These are phyloP conservation scores for Diaporthe sp. DNA, from an alignment of 2,329 filamentous ascomycete genomes.

Conservation along the genomic window DNA sequence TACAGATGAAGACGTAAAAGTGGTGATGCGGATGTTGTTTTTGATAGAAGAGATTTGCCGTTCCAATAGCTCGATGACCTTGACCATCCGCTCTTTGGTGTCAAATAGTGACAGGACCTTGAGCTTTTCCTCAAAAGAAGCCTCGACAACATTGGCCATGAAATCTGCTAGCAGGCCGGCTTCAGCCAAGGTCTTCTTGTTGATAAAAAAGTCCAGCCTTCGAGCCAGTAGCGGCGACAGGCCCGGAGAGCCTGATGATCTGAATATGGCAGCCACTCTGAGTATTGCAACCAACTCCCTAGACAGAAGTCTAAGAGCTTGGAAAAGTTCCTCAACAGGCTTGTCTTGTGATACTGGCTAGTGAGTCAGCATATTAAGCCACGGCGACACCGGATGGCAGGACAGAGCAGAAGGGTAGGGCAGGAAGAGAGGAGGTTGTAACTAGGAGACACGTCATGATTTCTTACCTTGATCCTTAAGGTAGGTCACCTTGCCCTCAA, in stretches of 20 bases:
- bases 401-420: slow-evolving; percentile 16
- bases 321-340: slow-evolving; percentile 78
- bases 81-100: slow-evolving; percentile 81
- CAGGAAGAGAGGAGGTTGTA: not conserved
- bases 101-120: slow-evolving; percentile 85
- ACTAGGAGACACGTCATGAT: not conserved
- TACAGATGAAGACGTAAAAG: slow-evolving; percentile 76
- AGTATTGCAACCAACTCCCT: slow-evolving; percentile 88
- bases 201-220: slow-evolving; percentile 88
- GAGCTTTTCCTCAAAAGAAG: slow-evolving; percentile 91
- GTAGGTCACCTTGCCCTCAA: slow-evolving; percentile 83
- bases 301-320: slow-evolving; percentile 84
- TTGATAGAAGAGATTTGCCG: slow-evolving; percentile 88
- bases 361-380: slow-evolving; percentile 42
- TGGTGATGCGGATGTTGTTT: slow-evolving; percentile 87
- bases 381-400: not conserved
- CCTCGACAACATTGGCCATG: slow-evolving; percentile 93
- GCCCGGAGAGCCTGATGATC: slow-evolving; percentile 71
- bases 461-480: slow-evolving; percentile 76
- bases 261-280: slow-evolving; percentile 85
- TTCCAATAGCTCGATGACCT: slow-evolving; percentile 86
- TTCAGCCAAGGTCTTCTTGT: slow-evolving; percentile 83
- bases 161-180: slow-evolving; percentile 93
- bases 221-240: slow-evolving; percentile 89
- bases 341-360: slow-evolving; percentile 60